These are phyloP conservation scores for Rhizopus delemar DNA, from an alignment of 371 early-diverging fungal species.

Conservation along the genomic window DNA sequence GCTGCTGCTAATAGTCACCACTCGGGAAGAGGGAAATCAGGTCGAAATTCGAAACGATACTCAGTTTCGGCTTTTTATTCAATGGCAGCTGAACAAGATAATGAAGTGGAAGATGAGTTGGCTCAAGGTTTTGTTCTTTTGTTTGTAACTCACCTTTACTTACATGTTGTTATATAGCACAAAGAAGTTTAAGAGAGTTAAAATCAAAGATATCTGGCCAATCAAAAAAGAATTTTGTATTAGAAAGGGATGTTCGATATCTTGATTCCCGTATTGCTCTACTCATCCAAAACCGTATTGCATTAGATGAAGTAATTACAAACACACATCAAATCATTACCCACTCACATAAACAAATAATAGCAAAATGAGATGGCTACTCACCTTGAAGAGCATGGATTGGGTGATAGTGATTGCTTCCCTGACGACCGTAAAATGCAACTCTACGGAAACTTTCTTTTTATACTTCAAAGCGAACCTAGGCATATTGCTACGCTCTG, in stretches of 20 bases:
- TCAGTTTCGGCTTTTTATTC: slow-evolving; percentile 91
- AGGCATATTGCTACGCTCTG: slow-evolving; percentile 87
- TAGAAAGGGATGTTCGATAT: slow-evolving; percentile 93
- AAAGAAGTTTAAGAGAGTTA: slow-evolving; percentile 81
- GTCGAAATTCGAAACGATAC: slow-evolving; percentile 66
- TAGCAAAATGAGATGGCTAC: slow-evolving; percentile 79
- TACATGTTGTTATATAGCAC: slow-evolving; percentile 28
- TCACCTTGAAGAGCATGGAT: slow-evolving; percentile 75
- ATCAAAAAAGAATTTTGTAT: slow-evolving; percentile 93
- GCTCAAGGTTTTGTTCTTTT: slow-evolving; percentile 50
- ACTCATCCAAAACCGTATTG: slow-evolving; percentile 93
- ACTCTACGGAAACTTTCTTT: slow-evolving; percentile 91
- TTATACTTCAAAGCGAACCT: slow-evolving; percentile 90
- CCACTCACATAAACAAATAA: not conserved
- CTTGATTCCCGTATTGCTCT: slow-evolving; percentile 92
- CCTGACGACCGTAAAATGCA: slow-evolving; percentile 88
- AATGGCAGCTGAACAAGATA: slow-evolving; percentile 94
- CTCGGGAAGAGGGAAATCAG: slow-evolving; percentile 29
- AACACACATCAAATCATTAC: too few species aligned
- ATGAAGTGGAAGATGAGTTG: slow-evolving; percentile 93
- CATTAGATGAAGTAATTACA: slow-evolving; percentile 71
- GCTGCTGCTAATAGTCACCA: slow-evolving; percentile 48
- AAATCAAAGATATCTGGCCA: slow-evolving; percentile 89
- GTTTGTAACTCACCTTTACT: not conserved
- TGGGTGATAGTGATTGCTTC: slow-evolving; percentile 65